Conservation (phyloP, 805 yeast genomes). For the Clavispora phyllophila region DNA sequence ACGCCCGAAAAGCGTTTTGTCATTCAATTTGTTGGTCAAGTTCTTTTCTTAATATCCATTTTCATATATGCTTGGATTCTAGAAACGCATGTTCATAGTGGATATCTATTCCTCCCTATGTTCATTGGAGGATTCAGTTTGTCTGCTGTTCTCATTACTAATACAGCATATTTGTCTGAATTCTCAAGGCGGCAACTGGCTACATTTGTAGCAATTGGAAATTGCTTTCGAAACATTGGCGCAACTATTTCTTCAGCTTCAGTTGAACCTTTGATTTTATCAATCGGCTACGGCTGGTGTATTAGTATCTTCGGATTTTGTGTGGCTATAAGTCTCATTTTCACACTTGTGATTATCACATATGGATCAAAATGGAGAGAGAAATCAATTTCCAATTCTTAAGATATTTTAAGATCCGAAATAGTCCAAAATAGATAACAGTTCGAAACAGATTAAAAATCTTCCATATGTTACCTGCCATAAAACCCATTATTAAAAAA, state of each 20-base stretch:
- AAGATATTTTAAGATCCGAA: too few species aligned
- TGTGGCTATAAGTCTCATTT: neutral
- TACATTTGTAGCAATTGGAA: conserved; percentile 49
- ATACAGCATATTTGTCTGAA: conserved; percentile 51
- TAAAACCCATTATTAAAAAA: too few species aligned
- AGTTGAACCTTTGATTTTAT: conserved; percentile 27
- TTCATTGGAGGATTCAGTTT: conserved; percentile 48
- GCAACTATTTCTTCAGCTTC: conserved; percentile 51
- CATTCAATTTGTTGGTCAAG: conserved; percentile 40
- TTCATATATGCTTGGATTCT: conserved; percentile 52
- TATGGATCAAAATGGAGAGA: neutral
- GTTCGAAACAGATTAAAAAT: too few species aligned
- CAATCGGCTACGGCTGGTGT: conserved; percentile 29
- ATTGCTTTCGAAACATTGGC: conserved; percentile 47
- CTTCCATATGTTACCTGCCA: too few species aligned
- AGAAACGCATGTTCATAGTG: conserved; percentile 33
- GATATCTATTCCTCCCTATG: conserved; percentile 37
- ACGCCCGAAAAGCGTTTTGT: conserved; percentile 45
- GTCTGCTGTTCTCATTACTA: conserved; percentile 51
- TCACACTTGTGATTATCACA: neutral
- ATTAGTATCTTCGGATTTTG: neutral
- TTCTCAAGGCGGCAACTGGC: conserved; percentile 47
- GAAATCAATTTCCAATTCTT: neutral
- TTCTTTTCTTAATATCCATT: conserved; percentile 40
- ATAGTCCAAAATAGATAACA: too few species aligned